phyloP scores from a whole-genome alignment of 441 rosid species.

The Gossypium davidsonii region DNA sequence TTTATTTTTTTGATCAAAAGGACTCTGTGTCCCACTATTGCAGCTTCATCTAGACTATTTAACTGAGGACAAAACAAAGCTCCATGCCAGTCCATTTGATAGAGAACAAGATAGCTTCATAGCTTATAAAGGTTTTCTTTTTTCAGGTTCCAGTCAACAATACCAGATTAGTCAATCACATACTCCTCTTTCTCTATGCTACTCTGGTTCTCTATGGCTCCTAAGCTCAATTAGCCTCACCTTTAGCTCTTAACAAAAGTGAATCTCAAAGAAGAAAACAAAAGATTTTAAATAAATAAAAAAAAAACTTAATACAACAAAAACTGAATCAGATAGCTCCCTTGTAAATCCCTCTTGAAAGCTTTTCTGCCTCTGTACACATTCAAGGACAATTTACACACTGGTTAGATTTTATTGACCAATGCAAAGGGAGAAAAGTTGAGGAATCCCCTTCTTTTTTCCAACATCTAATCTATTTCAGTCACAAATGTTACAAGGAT shows the following conservation, averaged over 20 bases:
- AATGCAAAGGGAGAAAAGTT: not conserved
- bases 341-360: not conserved
- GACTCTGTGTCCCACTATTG: not conserved
- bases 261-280: not conserved
- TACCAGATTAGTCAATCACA: not conserved
- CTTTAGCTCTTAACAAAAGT: not conserved
- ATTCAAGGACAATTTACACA: not conserved
- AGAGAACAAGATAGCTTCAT: not conserved
- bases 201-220: not conserved
- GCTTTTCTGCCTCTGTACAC: not conserved
- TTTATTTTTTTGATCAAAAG: not conserved
- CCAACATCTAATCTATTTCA: not conserved
- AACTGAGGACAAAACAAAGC: not conserved
- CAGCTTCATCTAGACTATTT: not conserved
- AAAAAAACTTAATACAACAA: not conserved
- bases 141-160: not conserved
- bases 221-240: not conserved
- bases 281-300: not conserved
- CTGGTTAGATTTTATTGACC: not conserved
- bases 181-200: conserved; percentile 1
- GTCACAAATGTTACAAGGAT: not conserved
- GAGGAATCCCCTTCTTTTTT: not conserved
- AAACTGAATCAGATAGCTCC: not conserved
- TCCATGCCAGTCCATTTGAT: not conserved
- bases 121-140: not conserved